Evolutionary conservation across 2,329 filamentous ascomycete genomes (phyloP).

Genomic region (Ascochyta fabae): DNA sequence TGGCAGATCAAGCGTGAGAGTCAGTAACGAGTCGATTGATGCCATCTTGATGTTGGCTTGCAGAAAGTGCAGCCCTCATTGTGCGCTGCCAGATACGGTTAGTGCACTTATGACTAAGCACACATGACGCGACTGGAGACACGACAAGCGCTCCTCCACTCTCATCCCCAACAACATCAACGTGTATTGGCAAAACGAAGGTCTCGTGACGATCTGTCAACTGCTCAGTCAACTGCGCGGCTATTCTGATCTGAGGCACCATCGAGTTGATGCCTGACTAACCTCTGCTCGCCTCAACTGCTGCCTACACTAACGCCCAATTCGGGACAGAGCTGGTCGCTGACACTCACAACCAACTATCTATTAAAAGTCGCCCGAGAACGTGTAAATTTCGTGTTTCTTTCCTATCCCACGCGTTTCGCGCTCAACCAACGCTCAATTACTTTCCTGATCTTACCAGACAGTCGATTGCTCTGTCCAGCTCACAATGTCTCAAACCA

Average conservation of each 20-base stretch:
- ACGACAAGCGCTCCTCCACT: background rate
- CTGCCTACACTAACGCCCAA: slow-evolving; percentile 41
- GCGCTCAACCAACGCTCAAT: background rate
- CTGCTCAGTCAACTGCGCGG: background rate
- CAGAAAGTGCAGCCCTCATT: slow-evolving; percentile 8
- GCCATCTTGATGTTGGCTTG: slow-evolving; percentile 34
- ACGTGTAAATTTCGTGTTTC: slow-evolving; percentile 37
- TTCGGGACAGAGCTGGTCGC: slow-evolving; percentile 22
- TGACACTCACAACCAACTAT: slow-evolving; percentile 8
- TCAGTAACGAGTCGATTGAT: slow-evolving; percentile 53
- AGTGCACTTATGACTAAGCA: slow-evolving; percentile 29
- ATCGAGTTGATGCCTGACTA: slow-evolving; percentile 39
- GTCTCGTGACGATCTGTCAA: background rate
- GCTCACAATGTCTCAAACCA: slow-evolving; percentile 25
- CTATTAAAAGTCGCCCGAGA: slow-evolving; percentile 31
- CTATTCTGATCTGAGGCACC: slow-evolving; percentile 7
- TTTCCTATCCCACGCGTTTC: slow-evolving; percentile 15
- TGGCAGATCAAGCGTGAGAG: slow-evolving; percentile 67
- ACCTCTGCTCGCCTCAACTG: slow-evolving; percentile 33
- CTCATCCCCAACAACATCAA: background rate
- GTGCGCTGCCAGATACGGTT: slow-evolving; percentile 22
- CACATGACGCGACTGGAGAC: background rate
- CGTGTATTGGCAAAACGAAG: background rate
- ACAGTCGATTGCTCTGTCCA: background rate
- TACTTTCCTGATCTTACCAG: background rate